Evolutionary conservation across 805 yeast genomes (phyloP).

Genomic region (Cephaloascus fragrans): DNA sequence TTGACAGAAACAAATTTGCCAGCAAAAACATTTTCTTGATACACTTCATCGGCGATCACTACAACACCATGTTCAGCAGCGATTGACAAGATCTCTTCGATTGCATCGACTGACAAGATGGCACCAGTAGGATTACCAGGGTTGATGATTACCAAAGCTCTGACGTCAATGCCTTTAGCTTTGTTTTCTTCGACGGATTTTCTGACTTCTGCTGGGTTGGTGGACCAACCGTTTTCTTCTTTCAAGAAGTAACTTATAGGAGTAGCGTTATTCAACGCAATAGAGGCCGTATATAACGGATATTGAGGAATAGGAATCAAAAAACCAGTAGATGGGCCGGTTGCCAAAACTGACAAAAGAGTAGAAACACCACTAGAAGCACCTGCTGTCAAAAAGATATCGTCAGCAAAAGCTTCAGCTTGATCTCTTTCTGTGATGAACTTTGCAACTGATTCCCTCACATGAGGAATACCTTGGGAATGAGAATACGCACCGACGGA

Average conservation of each 20-base stretch:
- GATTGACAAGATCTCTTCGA: slow-evolving; percentile 60
- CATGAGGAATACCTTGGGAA: slow-evolving; percentile 74
- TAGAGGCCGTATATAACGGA: slow-evolving; percentile 92
- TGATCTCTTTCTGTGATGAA: slow-evolving; percentile 80
- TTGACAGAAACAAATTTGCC: slow-evolving; percentile 82
- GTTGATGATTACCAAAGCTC: slow-evolving; percentile 84
- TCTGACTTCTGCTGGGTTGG: slow-evolving; percentile 59
- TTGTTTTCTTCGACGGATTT: slow-evolving; percentile 37
- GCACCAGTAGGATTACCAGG: slow-evolving; percentile 99
- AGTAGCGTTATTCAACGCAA: slow-evolving; percentile 73
- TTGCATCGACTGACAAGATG: slow-evolving; percentile 53
- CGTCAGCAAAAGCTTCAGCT: slow-evolving; percentile 50
- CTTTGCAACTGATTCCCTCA: slow-evolving; percentile 72
- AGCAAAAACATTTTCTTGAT: slow-evolving; percentile 83
- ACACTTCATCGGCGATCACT: slow-evolving; percentile 94
- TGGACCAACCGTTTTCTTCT: slow-evolving; percentile 78
- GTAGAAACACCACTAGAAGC: slow-evolving; percentile 92
- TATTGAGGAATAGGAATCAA: slow-evolving; percentile 97
- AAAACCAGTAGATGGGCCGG: slow-evolving; percentile 61
- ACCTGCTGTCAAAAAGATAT: slow-evolving; percentile 83
- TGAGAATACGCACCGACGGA: slow-evolving; percentile 94
- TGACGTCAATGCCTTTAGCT: slow-evolving; percentile 48
- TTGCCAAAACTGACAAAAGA: slow-evolving; percentile 59
- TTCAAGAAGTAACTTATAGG: slow-evolving; percentile 82
- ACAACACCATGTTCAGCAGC: slow-evolving; percentile 83